A percentile compares a stretch with the other conserved stretches of the same genome.
Conservation (phyloP, 2,329 filamentous ascomycete genomes). For the Calonectria montana region DNA sequence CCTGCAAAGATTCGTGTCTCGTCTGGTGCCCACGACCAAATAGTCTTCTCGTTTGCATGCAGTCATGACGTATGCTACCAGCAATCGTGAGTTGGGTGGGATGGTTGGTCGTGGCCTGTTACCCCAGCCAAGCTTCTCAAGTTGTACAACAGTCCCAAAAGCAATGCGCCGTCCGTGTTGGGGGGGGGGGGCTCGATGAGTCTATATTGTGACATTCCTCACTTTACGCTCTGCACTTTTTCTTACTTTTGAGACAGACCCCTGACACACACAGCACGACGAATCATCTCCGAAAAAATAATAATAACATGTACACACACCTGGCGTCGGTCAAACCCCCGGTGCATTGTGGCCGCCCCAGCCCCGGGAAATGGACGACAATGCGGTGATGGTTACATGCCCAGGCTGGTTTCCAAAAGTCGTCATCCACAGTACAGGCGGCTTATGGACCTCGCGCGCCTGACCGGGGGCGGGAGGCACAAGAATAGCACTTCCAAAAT, state of each 20-base stretch:
- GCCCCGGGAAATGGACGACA: not conserved
- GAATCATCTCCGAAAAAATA: conserved; percentile 6
- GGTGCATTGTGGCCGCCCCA: not conserved
- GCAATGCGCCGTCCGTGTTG: not conserved
- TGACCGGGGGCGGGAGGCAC: not conserved
- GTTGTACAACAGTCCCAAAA: not conserved
- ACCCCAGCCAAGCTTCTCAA: not conserved
- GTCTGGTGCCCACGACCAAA: not conserved
- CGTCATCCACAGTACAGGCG: not conserved
- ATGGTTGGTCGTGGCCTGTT: conserved; percentile 3
- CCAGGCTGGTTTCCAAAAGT: not conserved
- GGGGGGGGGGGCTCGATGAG: not conserved
- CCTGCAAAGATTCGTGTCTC: conserved; percentile 1
- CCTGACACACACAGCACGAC: conserved; percentile 3
- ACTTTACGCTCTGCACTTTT: not conserved
- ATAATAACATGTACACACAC: not conserved
- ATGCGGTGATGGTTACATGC: not conserved
- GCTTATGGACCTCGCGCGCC: not conserved
- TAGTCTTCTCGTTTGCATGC: conserved; percentile 8
- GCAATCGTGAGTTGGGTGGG: not conserved
- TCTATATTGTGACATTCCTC: not conserved
- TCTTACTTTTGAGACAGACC: conserved; percentile 1
- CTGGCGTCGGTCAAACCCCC: not conserved
- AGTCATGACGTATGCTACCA: conserved; percentile 17
- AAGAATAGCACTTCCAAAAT: not conserved